Base-by-base conservation (phyloP, 768 basidiomycete genomes). In the Russula sp. region DNA sequence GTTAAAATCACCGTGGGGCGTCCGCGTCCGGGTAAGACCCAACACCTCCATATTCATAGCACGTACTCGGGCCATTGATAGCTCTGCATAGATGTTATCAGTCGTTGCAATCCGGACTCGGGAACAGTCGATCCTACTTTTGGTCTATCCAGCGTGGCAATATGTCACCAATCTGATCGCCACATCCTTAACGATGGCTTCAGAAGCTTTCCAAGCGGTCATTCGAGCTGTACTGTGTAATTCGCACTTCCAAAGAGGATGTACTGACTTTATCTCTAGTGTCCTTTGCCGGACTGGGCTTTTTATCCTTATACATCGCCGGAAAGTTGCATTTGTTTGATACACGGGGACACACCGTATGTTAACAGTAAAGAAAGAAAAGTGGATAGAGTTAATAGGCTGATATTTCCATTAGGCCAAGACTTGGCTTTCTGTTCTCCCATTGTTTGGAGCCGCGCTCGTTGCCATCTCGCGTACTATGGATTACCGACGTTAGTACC, bases 241-340 rank as follows among this genome's bases (percentile, higher is more conserved):
- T n/a, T 16, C 28, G 14, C 34, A 46, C 38, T 22, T 28, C 50
- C 26, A 50, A 11, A 62, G 48, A 36, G 16, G 65, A 30, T 56
- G 40, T 55, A 20, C 53, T 60, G 34, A 57, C 32, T 13, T 46
- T 13, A 13, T 54, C 64, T 58, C 11, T 69, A 92, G 93, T 96
- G 59, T 92, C 94, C 0, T 98, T 96, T 73, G 92, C 94, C 7
- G 96, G 96, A 1, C 80, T 99, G 9, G 92, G 90, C 1, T 95
- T 94, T 76, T 79, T 98, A 46, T 79, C 89, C 1, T 87, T 91
- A 67, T 98, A 97, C 73, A 76, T 95, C 7, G 90, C 92, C 13
- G 97, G 95, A 2, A 98, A 98, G 75, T 77, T 96, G 70, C 94
- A 95, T 71, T 76, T 98, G 6, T 96, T 94, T 67, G 94, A 97